These are phyloP conservation scores for Yueomyces sinensis DNA, from an alignment of 805 yeast species.

Conservation along the genomic window DNA sequence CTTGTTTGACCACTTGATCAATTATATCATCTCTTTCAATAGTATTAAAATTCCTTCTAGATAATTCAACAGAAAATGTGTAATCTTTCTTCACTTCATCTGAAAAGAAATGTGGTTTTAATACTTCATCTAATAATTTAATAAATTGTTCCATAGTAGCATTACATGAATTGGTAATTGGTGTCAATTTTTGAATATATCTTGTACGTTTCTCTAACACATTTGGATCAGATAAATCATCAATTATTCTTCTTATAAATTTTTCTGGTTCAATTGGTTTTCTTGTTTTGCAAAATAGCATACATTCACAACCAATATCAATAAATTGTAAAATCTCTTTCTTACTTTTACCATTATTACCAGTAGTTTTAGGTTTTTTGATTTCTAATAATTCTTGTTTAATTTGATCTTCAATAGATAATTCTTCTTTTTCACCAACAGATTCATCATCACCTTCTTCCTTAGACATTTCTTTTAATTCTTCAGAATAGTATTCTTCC, in stretches of 20 bases:
- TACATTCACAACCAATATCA: conserved; percentile 66
- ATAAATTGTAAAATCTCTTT: conserved; percentile 43
- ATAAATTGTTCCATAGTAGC: conserved; percentile 58
- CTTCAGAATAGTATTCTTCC: conserved; percentile 32
- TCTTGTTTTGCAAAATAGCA: conserved; percentile 71
- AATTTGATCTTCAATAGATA: conserved; percentile 67
- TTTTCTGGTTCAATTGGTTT: conserved; percentile 68
- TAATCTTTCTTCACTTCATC: conserved; percentile 23
- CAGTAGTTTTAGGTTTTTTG: conserved; percentile 28
- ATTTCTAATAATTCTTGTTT: conserved; percentile 56
- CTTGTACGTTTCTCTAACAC: conserved; percentile 41
- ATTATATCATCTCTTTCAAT: conserved; percentile 65
- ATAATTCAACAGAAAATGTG: conserved; percentile 70
- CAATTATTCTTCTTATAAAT: conserved; percentile 52
- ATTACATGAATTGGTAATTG: conserved; percentile 62
- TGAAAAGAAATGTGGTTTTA: conserved; percentile 55
- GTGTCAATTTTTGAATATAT: conserved; percentile 68
- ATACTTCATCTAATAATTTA: conserved; percentile 44
- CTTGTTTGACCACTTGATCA: conserved; percentile 52
- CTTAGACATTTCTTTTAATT: conserved; percentile 13
- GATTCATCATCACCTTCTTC: conserved; percentile 13
- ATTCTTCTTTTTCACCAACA: conserved; percentile 25
- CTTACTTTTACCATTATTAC: conserved; percentile 11
- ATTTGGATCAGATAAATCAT: conserved; percentile 38
- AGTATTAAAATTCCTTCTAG: conserved; percentile 64